Evolutionary conservation across 768 basidiomycete genomes (phyloP), one percentile per base, ranked within the genome.

Genomic region (Hypsizygus marmoreus): DNA sequence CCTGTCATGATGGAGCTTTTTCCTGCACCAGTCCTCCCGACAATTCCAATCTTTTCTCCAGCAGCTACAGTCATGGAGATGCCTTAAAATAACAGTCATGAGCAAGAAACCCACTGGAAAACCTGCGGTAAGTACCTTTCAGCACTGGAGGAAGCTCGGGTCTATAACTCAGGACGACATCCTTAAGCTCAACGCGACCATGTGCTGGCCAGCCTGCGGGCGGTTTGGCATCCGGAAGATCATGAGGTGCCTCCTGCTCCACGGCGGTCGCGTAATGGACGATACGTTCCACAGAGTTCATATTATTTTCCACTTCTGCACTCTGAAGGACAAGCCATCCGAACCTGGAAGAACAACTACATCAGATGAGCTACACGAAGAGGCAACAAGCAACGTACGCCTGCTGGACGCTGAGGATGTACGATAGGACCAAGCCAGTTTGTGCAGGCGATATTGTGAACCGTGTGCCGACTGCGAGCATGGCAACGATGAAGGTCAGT

Each of bases 1-100:
- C 73, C 53, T 71, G 85, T 86, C 87, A 95, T 88, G 47, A 97
- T 86, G 1, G 88, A 88, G 13, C 86, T 88, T 66, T 95, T 92
- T 30, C 92, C 92, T 0, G 91, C 91, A 38, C 91, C 91, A 13
- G 91, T 93, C 56, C 81, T 66, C 51, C 92, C 91, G 36, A 95
- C 88, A 41, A 95, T 88, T 22, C 94, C 94, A 52, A 98, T 84
- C 69, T 95, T 95, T 69, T 97, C 94, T 4, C 88, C 88, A 0
- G 80, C 80, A 0, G 68, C 62, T 20, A 97, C 73, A 22, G 68
- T 69, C 76, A 97, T 79, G 10, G 77, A 80, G 36, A 97, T 63
- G 3, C 64, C 64, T 64, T n/a, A n/a, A n/a, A n/a, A 34, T 8
- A 42, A 32, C 4, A 32, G 40, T 41, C 24, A 12, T 35, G 9